Conservation (phyloP, 805 yeast species). For the Hagleromyces aurorensis region DNA sequence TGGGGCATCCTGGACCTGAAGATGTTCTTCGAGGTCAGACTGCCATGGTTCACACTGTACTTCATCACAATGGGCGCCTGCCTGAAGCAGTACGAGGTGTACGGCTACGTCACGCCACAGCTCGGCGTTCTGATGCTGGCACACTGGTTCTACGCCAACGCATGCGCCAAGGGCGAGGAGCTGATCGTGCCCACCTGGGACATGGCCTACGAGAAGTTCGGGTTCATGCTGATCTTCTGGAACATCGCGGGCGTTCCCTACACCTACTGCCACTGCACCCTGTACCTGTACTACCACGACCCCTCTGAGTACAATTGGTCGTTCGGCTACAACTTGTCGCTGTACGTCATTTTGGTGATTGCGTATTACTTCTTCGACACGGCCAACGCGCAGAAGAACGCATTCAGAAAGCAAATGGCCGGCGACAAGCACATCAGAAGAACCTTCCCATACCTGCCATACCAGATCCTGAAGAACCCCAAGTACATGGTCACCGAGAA, state of each 20-base stretch:
- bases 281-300: constrained; percentile 73
- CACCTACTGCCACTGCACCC: constrained; percentile 92
- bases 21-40: constrained; percentile 95
- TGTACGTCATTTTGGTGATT: constrained; percentile 48
- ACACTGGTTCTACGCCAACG: constrained; percentile 92
- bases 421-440: constrained; percentile 75
- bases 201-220: constrained; percentile 98
- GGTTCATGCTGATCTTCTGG: constrained; percentile 99
- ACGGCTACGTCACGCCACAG: constrained; percentile 75
- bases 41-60: constrained; percentile 91
- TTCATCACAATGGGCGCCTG: constrained; percentile 69
- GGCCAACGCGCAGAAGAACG: constrained; percentile 88
- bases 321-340: constrained; percentile 44
- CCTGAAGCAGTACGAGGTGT: constrained; percentile 69
- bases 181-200: constrained; percentile 98
- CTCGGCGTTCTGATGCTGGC: constrained; percentile 67
- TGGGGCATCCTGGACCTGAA: constrained; percentile 87
- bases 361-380: constrained; percentile 95
- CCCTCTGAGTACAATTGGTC: constrained; percentile 81
- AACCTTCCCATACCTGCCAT: constrained; percentile 90
- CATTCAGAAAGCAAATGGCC: constrained; percentile 74
- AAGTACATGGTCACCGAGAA: constrained; percentile 73
- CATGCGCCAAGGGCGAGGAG: constrained; percentile 97
- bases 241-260: constrained; percentile 98
- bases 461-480: constrained; percentile 76